phyloP scores from a whole-genome alignment of 305 asterid genomes.

The Vinca major region DNA sequence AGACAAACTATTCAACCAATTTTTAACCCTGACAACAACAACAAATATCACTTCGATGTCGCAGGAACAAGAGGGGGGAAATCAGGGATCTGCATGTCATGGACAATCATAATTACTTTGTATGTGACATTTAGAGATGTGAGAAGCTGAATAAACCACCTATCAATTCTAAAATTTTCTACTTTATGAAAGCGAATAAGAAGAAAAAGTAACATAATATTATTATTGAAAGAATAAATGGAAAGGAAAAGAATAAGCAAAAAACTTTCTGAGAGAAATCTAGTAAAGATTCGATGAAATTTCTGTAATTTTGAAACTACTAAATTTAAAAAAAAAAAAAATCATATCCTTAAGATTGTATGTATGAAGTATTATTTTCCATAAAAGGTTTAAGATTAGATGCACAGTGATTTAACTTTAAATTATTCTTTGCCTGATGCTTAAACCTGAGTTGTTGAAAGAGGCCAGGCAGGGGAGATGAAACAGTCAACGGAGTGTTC shows the following conservation, averaged over 20 bases:
- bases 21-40: background rate
- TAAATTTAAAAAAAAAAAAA: background rate
- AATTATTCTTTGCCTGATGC: conserved; percentile 2
- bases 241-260: background rate
- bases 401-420: conserved; percentile 3
- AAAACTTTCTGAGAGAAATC: background rate
- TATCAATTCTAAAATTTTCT: background rate
- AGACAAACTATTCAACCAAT: background rate
- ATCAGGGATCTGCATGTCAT: background rate
- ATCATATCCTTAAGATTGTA: background rate
- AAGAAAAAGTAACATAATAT: background rate
- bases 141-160: background rate
- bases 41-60: no score
- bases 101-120: background rate
- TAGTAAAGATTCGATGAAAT: background rate
- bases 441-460: conserved; percentile 76
- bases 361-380: background rate
- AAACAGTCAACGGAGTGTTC: conserved; percentile 74
- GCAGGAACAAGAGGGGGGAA: no score
- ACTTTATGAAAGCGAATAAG: background rate
- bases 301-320: background rate
- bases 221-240: background rate
- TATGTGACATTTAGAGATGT: background rate
- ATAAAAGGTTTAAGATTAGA: background rate
- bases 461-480: conserved; percentile 92